Conservation (phyloP, 768 basidiomycete genomes). For the Kwoniella bestiolae region DNA sequence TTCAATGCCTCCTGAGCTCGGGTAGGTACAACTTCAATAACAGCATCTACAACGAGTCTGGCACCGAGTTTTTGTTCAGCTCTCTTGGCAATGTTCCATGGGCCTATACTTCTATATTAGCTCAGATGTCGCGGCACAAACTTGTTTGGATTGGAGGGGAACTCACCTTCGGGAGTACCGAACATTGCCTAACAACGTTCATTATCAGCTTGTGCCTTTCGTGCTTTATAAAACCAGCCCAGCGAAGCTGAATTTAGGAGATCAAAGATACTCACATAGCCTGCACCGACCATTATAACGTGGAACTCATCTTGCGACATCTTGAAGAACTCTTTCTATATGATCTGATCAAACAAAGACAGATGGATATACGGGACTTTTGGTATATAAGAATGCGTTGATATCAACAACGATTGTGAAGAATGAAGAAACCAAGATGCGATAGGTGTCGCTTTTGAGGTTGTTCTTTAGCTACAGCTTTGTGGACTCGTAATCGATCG, state of each 20-base stretch:
- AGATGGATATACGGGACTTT: too few species aligned
- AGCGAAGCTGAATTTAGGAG: background rate
- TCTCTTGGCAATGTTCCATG: constrained; percentile 58
- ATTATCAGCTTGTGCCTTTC: background rate
- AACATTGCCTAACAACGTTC: constrained; percentile 42
- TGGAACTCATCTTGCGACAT: constrained; percentile 26
- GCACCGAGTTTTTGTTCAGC: constrained; percentile 77
- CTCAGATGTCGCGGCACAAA: background rate
- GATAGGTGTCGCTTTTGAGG: too few species aligned
- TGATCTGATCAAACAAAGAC: too few species aligned
- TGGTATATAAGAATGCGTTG: too few species aligned
- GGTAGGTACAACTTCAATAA: constrained; percentile 85
- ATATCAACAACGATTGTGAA: too few species aligned
- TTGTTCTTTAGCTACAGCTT: background rate
- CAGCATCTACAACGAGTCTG: constrained; percentile 88
- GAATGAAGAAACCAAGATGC: too few species aligned
- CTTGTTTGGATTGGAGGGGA: background rate
- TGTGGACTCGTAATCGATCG: constrained; percentile 4
- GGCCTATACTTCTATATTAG: constrained; percentile 22
- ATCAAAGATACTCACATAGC: constrained; percentile 33
- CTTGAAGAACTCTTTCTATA: background rate
- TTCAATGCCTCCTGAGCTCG: constrained; percentile 75
- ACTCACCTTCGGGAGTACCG: constrained; percentile 44
- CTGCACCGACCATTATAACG: constrained; percentile 42
- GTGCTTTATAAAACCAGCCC: too few species aligned